Base-by-base conservation (phyloP, 2,329 filamentous ascomycete species). In the Chalara sp. region DNA sequence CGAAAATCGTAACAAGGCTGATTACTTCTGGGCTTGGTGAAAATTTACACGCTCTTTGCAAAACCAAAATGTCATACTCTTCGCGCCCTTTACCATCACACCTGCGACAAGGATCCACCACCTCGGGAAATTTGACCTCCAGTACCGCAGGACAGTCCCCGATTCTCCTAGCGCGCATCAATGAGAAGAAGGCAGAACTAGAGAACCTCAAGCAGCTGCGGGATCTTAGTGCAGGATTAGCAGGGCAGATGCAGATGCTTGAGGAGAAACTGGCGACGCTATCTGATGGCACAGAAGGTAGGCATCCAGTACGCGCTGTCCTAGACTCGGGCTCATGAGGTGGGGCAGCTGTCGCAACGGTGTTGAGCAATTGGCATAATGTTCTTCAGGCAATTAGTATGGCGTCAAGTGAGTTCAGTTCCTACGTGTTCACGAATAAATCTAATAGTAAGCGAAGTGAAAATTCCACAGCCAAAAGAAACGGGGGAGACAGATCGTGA, bases 281-380 rank as follows among this genome's bases (percentile, higher is more conserved):
- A 30, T 87, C 86, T 1, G 83, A 90, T 60, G 89, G 89, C 11
- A 93, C 89, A 32, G 87, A 93, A 78, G 86, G 86, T 86, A 65
- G 54, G 45, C 29, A 29, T 45, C 41, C 1, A 12, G 32, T 11
- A 29, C 6, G 32, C 28, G 33, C n/a, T 7, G 6, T 5, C 35
- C 35, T 32, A 31, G 8, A 39, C 41, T 11, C 21, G 2, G 50
- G 47, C 37, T 58, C 56, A 46, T 44, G 39, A 11, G 21, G 33
- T 54, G 48, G 49, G 65, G 6, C 30, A 89, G 87, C 86, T 53
- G 89, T 95, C 62, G 88, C 89, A 39, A 79, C 84, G n/a, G 88
- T 95, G 28, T 74, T 95, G 65, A 80, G 84, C 48, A 95, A 93
- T 67, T 95, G 89, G 89, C 86, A 91, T 67, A 91, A 89, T 61